Evolutionary conservation across 2,329 filamentous ascomycete species (phyloP).

Genomic region (Calonectria pteridis): DNA sequence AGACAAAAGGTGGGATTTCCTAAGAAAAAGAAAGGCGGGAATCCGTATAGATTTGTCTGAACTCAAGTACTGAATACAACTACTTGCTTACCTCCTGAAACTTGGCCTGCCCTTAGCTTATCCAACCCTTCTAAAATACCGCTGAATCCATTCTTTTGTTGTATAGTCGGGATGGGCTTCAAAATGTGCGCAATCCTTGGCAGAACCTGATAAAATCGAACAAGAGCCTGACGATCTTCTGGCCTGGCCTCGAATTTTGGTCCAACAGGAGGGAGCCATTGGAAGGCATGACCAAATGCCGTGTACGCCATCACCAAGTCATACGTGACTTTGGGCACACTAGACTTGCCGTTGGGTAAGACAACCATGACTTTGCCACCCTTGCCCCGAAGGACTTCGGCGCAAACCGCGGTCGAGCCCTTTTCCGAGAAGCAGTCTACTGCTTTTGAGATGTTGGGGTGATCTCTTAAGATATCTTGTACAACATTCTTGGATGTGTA

Average conservation of each 20-base stretch:
- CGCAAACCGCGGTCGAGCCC: constrained; percentile 46
- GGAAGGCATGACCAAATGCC: constrained; percentile 39
- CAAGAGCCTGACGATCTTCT: constrained; percentile 38
- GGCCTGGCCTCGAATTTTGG: constrained; percentile 46
- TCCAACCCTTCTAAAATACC: constrained; percentile 20
- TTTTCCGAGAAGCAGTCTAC: constrained; percentile 50
- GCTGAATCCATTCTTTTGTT: constrained; percentile 32
- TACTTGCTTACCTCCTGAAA: constrained; percentile 23
- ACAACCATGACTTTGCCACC: constrained; percentile 48
- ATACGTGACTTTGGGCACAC: constrained; percentile 34
- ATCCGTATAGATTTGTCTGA: too few relatives aligned
- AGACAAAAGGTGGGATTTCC: too few relatives aligned
- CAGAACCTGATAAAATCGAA: constrained; percentile 37
- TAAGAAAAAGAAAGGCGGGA: too few relatives aligned
- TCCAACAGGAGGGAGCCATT: constrained; percentile 43
- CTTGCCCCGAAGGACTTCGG: constrained; percentile 35
- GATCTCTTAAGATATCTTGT: constrained; percentile 33
- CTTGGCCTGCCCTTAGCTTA: constrained; percentile 14
- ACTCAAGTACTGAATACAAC: neutral
- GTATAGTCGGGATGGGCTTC: constrained; percentile 34
- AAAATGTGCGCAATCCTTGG: constrained; percentile 28
- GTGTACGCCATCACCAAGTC: constrained; percentile 44
- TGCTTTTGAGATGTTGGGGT: constrained; percentile 44
- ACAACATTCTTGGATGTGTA: constrained; percentile 45
- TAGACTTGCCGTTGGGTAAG: constrained; percentile 35